Evolutionary conservation across 2,329 filamentous ascomycete genomes (phyloP).

Genomic region (Phialocephala sp.): DNA sequence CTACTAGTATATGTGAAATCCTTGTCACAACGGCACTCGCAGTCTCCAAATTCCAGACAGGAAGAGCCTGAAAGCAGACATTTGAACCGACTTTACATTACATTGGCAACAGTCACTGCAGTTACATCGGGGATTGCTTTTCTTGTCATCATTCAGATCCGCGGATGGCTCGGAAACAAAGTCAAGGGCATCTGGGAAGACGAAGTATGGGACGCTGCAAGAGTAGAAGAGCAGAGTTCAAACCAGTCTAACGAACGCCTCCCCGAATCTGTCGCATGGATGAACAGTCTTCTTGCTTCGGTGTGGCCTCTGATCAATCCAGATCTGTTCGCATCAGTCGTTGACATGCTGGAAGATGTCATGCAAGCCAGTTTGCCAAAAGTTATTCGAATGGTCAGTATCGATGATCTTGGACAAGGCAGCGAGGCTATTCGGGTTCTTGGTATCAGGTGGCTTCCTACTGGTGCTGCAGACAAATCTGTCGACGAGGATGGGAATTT

Average conservation of each 20-base stretch:
- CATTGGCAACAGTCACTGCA: constrained; percentile 16
- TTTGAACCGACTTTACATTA: constrained; percentile 19
- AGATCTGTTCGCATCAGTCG: constrained; percentile 71
- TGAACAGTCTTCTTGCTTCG: constrained; percentile 70
- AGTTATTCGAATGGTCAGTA: constrained; percentile 74
- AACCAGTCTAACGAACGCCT: constrained; percentile 38
- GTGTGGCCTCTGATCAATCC: constrained; percentile 80
- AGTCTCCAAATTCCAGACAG: constrained; percentile 4
- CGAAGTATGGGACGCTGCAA: constrained; percentile 70
- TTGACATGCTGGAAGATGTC: constrained; percentile 77
- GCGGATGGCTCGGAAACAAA: constrained; percentile 66
- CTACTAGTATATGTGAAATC: constrained; percentile 23
- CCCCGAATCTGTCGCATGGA: constrained; percentile 65
- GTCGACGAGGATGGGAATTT: constrained; percentile 65
- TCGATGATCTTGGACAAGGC: constrained; percentile 78
- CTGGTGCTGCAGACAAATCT: constrained; percentile 68
- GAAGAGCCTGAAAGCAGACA: not conserved
- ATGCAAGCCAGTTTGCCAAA: constrained; percentile 79
- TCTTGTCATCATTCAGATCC: constrained; percentile 53
- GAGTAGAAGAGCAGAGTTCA: constrained; percentile 53
- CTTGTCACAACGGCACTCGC: constrained; percentile 10
- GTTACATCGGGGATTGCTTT: constrained; percentile 24
- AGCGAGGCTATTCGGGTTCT: constrained; percentile 73
- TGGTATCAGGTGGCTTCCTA: constrained; percentile 74
- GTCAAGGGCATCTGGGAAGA: constrained; percentile 69